Conservation (phyloP, 2,329 filamentous ascomycete genomes). For the Exserohilum turcica region DNA sequence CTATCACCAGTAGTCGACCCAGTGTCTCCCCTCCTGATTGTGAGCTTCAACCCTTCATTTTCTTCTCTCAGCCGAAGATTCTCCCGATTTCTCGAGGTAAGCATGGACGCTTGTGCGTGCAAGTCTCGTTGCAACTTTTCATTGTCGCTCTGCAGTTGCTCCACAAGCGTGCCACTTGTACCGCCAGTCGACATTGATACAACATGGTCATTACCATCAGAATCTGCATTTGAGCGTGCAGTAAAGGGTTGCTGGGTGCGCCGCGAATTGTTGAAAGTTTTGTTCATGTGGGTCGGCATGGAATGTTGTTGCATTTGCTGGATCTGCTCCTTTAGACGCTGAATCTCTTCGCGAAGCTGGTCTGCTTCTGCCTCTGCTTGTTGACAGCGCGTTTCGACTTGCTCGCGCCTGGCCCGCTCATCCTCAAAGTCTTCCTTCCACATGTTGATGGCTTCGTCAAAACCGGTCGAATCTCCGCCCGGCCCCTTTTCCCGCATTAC, state of each 20-base stretch:
- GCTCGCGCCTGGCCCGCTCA: slow-evolving; percentile 85
- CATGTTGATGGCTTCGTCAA: slow-evolving; percentile 66
- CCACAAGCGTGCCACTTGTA: slow-evolving; percentile 73
- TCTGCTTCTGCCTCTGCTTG: slow-evolving; percentile 89
- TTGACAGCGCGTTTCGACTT: slow-evolving; percentile 84
- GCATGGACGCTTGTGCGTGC: slow-evolving; percentile 94
- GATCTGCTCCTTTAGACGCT: slow-evolving; percentile 63
- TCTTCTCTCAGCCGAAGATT: slow-evolving; percentile 95
- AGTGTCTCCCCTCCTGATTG: slow-evolving; percentile 72
- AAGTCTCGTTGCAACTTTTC: slow-evolving; percentile 90
- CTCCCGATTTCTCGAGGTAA: slow-evolving; percentile 93
- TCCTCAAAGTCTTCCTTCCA: slow-evolving; percentile 95
- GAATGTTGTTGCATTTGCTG: slow-evolving; percentile 37
- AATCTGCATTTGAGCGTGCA: slow-evolving; percentile 46
- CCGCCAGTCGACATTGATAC: slow-evolving; percentile 32
- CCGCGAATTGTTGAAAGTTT: slow-evolving; percentile 46
- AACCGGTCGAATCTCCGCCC: slow-evolving; percentile 45
- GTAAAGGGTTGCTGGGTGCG: slow-evolving; percentile 48
- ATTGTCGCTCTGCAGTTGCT: slow-evolving; percentile 89
- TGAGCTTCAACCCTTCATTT: slow-evolving; percentile 93
- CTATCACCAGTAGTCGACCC: slow-evolving; percentile 76
- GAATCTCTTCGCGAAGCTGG: slow-evolving; percentile 80
- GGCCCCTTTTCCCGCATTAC: slow-evolving; percentile 58
- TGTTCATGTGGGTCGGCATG: slow-evolving; percentile 46
- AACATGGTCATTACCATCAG: slow-evolving; percentile 47